Conservation (phyloP, 768 basidiomycete genomes). For the Amanita thiersii region DNA sequence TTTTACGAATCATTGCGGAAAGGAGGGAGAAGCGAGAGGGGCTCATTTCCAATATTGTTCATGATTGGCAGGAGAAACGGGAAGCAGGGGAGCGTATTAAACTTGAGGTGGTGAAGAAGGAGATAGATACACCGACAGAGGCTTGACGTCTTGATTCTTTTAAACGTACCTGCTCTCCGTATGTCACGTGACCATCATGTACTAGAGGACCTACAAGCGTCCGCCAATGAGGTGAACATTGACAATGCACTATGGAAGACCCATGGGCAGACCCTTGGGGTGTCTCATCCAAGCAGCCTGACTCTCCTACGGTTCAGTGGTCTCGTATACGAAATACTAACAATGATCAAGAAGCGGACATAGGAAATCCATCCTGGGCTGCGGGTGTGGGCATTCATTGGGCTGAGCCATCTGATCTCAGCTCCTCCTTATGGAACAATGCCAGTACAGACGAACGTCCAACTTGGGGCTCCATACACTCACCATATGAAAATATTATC, state of each 20-base stretch:
- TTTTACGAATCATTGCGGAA: constrained; percentile 34
- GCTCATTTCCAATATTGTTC: constrained; percentile 25
- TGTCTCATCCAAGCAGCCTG: constrained; percentile 29
- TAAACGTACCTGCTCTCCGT: not conserved
- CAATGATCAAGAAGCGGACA: constrained; percentile 41
- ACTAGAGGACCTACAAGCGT: too few relatives aligned
- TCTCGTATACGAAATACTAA: constrained; percentile 6
- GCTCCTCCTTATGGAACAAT: constrained; percentile 33
- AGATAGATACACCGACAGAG: not conserved
- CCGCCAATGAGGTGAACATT: not conserved
- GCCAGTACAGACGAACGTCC: constrained; percentile 13
- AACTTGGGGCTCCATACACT: constrained; percentile 26
- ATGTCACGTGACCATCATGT: constrained; percentile 5
- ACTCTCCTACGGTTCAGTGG: constrained; percentile 8
- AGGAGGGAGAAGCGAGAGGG: constrained; percentile 31
- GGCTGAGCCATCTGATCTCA: constrained; percentile 35
- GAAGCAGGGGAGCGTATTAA: constrained; percentile 20
- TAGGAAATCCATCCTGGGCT: constrained; percentile 52
- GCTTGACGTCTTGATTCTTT: not conserved
- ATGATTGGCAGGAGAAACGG: constrained; percentile 27
- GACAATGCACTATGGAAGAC: constrained; percentile 50
- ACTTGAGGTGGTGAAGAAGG: not conserved
- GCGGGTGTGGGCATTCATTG: constrained; percentile 34
- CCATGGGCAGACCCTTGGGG: constrained; percentile 72
- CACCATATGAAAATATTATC: constrained; percentile 33